A percentile compares a stretch with the other conserved stretches of the same genome.
These are phyloP conservation scores for Coprinopsis marcescibilis DNA, from an alignment of 768 basidiomycete species.

Conservation along the genomic window DNA sequence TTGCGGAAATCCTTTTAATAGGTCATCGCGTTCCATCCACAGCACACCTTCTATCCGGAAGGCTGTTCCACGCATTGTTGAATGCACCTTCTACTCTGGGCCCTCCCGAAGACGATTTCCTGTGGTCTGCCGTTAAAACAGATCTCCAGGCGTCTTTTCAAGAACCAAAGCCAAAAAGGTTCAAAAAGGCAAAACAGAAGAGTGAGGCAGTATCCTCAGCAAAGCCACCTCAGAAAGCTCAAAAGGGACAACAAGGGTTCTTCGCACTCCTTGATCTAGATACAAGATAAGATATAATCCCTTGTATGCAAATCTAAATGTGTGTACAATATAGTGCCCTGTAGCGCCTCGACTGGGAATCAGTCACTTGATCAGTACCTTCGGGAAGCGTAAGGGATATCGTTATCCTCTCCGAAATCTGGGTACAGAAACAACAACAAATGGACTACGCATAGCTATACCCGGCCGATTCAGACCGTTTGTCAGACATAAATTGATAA, in stretches of 20 bases:
- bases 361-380: too few species aligned
- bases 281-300: not conserved
- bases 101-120: slow-evolving; percentile 18
- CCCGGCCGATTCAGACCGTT: too few species aligned
- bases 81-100: slow-evolving; percentile 23
- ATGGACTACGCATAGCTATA: too few species aligned
- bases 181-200: slow-evolving; percentile 16
- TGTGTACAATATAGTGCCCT: too few species aligned
- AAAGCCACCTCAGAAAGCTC: not conserved
- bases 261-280: slow-evolving; percentile 5
- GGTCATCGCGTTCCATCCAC: slow-evolving; percentile 39
- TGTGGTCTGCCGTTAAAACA: slow-evolving; percentile 44
- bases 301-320: too few species aligned
- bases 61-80: slow-evolving; percentile 49
- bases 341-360: too few species aligned
- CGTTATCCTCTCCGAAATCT: too few species aligned
- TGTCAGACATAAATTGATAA: too few species aligned
- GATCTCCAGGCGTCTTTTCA: slow-evolving; percentile 46
- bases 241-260: slow-evolving; percentile 4
- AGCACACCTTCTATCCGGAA: slow-evolving; percentile 52
- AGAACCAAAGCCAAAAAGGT: slow-evolving; percentile 38
- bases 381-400: too few species aligned
- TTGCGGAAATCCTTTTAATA: slow-evolving; percentile 60
- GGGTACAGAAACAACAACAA: too few species aligned
- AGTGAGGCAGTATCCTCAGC: not conserved